Percentiles rank a stretch among this genome's conserved stretches.
phyloP scores from a whole-genome alignment of 2,329 filamentous ascomycete genomes.

The Neophaeococcomyces aloes region DNA sequence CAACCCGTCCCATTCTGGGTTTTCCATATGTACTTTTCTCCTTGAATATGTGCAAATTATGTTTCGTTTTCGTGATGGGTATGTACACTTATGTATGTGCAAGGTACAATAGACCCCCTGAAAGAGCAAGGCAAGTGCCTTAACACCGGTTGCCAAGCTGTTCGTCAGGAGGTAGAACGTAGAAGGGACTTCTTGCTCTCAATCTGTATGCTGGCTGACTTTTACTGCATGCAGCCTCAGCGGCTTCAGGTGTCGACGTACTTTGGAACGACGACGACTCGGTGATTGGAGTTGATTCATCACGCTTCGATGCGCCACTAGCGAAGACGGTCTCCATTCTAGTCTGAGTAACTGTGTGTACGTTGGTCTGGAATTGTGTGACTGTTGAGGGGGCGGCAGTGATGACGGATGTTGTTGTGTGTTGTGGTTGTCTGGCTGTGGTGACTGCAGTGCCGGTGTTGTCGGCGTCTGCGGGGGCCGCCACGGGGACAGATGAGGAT shows the following conservation, averaged over 20 bases:
- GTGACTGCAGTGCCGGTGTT: neutral
- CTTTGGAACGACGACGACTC: neutral
- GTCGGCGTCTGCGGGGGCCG: neutral
- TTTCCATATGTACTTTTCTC: neutral
- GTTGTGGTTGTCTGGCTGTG: neutral
- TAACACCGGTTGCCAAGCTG: neutral
- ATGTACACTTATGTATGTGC: neutral
- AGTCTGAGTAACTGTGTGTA: constrained; percentile 3
- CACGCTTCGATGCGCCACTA: neutral
- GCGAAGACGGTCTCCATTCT: constrained; percentile 2
- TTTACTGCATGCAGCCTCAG: too few relatives aligned
- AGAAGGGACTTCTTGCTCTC: constrained; percentile 2
- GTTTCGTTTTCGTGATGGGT: too few relatives aligned
- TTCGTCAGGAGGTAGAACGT: neutral
- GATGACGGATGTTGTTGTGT: neutral
- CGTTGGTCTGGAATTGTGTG: constrained; percentile 1
- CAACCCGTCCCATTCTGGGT: neutral
- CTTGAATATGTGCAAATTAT: too few relatives aligned
- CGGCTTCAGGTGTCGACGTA: neutral
- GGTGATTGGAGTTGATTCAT: neutral
- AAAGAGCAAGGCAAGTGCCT: neutral
- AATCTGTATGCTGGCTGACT: constrained; percentile 4
- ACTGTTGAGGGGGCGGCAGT: neutral
- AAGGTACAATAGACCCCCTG: neutral
- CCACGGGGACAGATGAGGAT: neutral